A percentile compares a stretch with the other conserved stretches of the same genome.
These are phyloP conservation scores for Penicillium turbatum DNA, from an alignment of 495 filamentous ascomycete genomes.

Conservation along the genomic window DNA sequence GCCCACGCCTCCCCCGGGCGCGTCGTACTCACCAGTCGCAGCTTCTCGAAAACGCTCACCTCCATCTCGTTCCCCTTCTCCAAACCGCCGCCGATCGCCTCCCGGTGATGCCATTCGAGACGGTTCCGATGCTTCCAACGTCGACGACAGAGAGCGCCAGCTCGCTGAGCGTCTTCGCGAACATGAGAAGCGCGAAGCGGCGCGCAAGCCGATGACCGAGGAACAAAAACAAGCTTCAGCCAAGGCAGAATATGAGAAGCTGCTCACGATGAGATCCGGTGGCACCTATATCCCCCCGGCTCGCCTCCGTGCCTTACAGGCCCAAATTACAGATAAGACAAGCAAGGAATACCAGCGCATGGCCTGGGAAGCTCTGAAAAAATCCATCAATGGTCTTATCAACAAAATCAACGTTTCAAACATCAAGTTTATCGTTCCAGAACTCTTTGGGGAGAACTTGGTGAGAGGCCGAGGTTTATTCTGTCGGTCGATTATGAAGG, in stretches of 20 bases:
- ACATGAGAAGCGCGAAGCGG: conserved; percentile 47
- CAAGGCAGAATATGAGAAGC: conserved; percentile 87
- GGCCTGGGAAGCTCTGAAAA: conserved; percentile 98
- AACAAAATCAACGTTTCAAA: conserved; percentile 98
- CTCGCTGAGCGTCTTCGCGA: conserved; percentile 56
- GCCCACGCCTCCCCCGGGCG: conserved; percentile 59
- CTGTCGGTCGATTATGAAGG: conserved; percentile 95
- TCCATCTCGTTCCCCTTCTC: conserved; percentile 60
- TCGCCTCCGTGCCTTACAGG: conserved; percentile 83
- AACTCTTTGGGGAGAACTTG: conserved; percentile 92
- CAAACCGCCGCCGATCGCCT: conserved; percentile 56
- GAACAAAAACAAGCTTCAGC: conserved; percentile 78
- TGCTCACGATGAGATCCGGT: conserved; percentile 84
- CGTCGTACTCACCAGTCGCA: conserved; percentile 44
- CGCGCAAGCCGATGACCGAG: conserved; percentile 63
- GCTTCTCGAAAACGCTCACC: conserved; percentile 59
- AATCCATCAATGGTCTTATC: conserved; percentile 96
- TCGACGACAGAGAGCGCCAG: conserved; percentile 60
- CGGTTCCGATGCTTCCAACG: conserved; percentile 41
- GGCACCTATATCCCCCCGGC: conserved; percentile 96
- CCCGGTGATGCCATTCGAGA: conserved; percentile 40
- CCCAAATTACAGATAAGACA: conserved; percentile 91
- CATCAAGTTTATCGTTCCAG: conserved; percentile 94
- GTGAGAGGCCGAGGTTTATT: conserved; percentile 87
- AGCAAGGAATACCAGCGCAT: conserved; percentile 98